Evolutionary conservation across 1,284 basidiomycete genomes (phyloP).

Genomic region (Volvariella volvacea): DNA sequence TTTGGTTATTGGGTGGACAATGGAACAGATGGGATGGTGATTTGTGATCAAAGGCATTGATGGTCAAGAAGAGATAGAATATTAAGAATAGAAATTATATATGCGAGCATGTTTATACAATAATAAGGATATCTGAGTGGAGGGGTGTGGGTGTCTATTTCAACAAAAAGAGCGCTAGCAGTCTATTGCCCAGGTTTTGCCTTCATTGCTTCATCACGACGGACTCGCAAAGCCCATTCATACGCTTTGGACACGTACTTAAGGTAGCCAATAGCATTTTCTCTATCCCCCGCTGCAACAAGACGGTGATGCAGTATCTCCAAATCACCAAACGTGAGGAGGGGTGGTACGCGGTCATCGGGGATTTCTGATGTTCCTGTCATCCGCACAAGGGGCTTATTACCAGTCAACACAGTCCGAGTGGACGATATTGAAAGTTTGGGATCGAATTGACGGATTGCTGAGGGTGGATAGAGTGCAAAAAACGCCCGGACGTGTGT

Average conservation of each 20-base stretch:
- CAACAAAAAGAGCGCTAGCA: too few relatives aligned
- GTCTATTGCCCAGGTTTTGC: slow-evolving; percentile 9
- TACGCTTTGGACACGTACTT: slow-evolving; percentile 66
- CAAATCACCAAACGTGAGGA: slow-evolving; percentile 58
- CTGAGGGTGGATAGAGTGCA: slow-evolving; percentile 47
- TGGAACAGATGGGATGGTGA: slow-evolving; percentile 26
- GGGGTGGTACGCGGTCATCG: slow-evolving; percentile 64
- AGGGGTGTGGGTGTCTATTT: too few relatives aligned
- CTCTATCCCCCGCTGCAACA: slow-evolving; percentile 26
- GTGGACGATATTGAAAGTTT: slow-evolving; percentile 46
- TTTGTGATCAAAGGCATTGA: background rate
- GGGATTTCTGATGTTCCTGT: slow-evolving; percentile 44
- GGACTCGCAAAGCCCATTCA: slow-evolving; percentile 50
- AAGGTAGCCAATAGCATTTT: slow-evolving; percentile 47
- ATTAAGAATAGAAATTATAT: too few relatives aligned
- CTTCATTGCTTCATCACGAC: slow-evolving; percentile 43
- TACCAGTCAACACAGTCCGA: slow-evolving; percentile 41
- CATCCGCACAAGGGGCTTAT: slow-evolving; percentile 61
- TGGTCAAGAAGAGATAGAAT: background rate
- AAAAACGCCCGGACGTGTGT: slow-evolving; percentile 49
- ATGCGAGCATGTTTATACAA: too few relatives aligned
- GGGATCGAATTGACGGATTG: slow-evolving; percentile 27
- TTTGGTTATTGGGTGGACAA: slow-evolving; percentile 25
- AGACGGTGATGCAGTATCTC: slow-evolving; percentile 62
- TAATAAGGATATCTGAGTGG: too few relatives aligned